phyloP scores from a whole-genome alignment of 2,329 filamentous ascomycete species.

The Samsoniella hepiali region DNA sequence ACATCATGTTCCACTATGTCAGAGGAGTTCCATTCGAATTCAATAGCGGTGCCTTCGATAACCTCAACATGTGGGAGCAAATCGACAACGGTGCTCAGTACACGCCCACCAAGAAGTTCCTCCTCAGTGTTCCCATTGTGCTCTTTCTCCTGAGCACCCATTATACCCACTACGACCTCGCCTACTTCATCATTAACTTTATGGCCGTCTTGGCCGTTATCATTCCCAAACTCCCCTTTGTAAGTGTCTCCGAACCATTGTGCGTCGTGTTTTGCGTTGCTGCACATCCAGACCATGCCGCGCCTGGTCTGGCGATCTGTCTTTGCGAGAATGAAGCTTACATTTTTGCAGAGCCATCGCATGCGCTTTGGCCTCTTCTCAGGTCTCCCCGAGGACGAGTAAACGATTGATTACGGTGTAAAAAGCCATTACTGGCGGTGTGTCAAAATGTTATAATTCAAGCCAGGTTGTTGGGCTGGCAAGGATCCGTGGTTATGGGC shows the following conservation, averaged over 20 bases:
- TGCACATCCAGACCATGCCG: background rate
- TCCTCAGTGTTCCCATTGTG: slow-evolving; percentile 89
- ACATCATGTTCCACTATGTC: slow-evolving; percentile 99
- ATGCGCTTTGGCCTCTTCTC: slow-evolving; percentile 75
- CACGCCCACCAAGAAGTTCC: slow-evolving; percentile 97
- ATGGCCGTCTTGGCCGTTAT: slow-evolving; percentile 88
- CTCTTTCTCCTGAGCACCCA: slow-evolving; percentile 96
- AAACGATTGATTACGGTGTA: slow-evolving; percentile 3
- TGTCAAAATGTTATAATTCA: slow-evolving; percentile 15
- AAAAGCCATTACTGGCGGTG: background rate
- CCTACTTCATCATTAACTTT: slow-evolving; percentile 97
- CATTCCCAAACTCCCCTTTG: slow-evolving; percentile 92
- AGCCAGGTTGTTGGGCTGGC: slow-evolving; percentile 6
- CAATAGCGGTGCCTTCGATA: slow-evolving; percentile 97
- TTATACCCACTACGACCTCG: slow-evolving; percentile 96
- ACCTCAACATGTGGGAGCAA: slow-evolving; percentile 99
- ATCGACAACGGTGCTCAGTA: slow-evolving; percentile 99
- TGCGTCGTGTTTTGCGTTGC: background rate
- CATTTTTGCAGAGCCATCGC: slow-evolving; percentile 61
- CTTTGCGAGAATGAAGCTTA: slow-evolving; percentile 24
- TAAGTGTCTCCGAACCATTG: slow-evolving; percentile 50
- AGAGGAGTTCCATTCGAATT: slow-evolving; percentile 98
- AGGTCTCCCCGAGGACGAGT: slow-evolving; percentile 60
- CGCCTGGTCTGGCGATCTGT: background rate
- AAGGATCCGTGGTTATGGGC: slow-evolving; percentile 12